phyloP scores from a whole-genome alignment of 2,329 filamentous ascomycete genomes.

The Exophiala lecanii-corni region DNA sequence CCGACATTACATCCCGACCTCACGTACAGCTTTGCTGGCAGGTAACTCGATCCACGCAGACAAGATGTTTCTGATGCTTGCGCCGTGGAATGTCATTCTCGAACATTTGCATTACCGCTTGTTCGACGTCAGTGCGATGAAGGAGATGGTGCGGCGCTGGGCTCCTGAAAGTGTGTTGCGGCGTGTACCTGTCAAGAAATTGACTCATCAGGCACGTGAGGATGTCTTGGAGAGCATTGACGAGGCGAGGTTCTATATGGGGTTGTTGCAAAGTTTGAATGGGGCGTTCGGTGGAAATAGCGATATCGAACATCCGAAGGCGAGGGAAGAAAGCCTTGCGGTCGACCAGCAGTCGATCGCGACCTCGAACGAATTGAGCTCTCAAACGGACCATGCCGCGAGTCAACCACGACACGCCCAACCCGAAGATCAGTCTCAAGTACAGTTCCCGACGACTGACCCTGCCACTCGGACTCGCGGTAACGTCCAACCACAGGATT shows the following conservation, averaged over 20 bases:
- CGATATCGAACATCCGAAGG: too few relatives aligned
- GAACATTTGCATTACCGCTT: conserved; percentile 84
- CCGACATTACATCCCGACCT: conserved; percentile 62
- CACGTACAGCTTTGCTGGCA: conserved; percentile 67
- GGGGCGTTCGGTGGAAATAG: too few relatives aligned
- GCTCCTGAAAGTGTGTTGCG: conserved; percentile 56
- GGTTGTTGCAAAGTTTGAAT: too few relatives aligned
- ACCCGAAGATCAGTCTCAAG: too few relatives aligned
- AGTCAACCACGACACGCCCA: too few relatives aligned
- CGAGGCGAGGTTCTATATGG: conserved; percentile 80
- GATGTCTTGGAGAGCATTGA: conserved; percentile 95
- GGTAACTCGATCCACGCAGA: conserved; percentile 94
- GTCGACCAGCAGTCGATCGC: too few relatives aligned
- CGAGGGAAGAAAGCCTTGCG: too few relatives aligned
- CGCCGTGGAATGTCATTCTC: conserved; percentile 68
- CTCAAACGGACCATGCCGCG: too few relatives aligned
- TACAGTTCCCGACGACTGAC: too few relatives aligned
- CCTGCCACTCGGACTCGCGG: too few relatives aligned
- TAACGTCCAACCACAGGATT: too few relatives aligned
- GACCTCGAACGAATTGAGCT: too few relatives aligned
- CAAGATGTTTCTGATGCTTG: conserved; percentile 68
- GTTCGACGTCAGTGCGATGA: conserved; percentile 85
- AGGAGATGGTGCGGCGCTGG: conserved; percentile 86
- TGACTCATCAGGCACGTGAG: conserved; percentile 73
- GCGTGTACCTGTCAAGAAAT: conserved; percentile 66